Percentiles rank a stretch among this genome's conserved stretches.
Conservation (phyloP, 2,329 filamentous ascomycete genomes). For the Arachnopeziza araneosa region DNA sequence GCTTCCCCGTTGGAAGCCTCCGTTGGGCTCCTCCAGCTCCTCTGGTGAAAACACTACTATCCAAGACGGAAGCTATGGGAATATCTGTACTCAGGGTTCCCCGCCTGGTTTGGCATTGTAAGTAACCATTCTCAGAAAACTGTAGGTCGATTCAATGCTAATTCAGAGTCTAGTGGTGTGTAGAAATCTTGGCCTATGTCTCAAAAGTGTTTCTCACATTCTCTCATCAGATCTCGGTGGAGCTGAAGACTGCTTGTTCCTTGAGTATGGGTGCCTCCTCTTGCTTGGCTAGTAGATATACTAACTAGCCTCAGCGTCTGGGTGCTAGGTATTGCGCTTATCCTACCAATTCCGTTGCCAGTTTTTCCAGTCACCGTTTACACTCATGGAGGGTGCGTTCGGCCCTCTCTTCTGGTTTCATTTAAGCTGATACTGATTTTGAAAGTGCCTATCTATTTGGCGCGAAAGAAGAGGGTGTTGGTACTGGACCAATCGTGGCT, state of each 20-base stretch:
- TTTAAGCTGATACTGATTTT: neutral
- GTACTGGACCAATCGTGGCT: neutral
- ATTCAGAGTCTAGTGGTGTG: neutral
- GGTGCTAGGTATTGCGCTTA: neutral
- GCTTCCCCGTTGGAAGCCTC: constrained; percentile 35
- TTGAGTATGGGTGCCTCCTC: neutral
- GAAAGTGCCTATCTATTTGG: neutral
- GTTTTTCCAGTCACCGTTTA: neutral
- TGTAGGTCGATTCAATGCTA: neutral
- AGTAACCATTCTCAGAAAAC: constrained; percentile 4
- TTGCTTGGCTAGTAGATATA: neutral
- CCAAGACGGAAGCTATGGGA: constrained; percentile 1
- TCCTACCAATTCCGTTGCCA: neutral
- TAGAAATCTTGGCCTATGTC: neutral
- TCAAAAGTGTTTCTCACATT: neutral
- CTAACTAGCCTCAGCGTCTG: neutral
- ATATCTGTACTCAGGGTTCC: neutral
- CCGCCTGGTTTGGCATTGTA: constrained; percentile 4
- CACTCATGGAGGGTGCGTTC: neutral
- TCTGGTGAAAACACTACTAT: neutral
- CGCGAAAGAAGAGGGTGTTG: neutral
- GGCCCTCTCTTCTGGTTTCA: neutral
- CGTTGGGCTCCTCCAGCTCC: constrained; percentile 21
- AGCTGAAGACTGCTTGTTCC: constrained; percentile 38
- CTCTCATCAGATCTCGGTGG: neutral